A percentile compares a stretch with the other conserved stretches of the same genome.
Evolutionary conservation across 345 rosid genomes (phyloP).

Genomic region (Aquilaria malaccensis): DNA sequence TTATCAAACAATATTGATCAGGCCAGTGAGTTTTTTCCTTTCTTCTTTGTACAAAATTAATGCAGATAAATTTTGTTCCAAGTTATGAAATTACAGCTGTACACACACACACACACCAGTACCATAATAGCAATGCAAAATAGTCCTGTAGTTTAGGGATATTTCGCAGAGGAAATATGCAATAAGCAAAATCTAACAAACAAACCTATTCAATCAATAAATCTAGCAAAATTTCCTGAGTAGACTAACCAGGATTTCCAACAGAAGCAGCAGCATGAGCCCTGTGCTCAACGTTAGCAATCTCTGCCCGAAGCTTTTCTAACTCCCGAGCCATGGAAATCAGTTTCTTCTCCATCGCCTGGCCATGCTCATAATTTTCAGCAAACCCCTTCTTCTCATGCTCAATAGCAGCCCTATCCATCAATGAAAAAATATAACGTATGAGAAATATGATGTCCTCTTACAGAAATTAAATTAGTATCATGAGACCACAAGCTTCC

Average conservation of each 20-base stretch:
- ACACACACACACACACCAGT: background rate
- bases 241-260: constrained; percentile 40
- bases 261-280: constrained; percentile 43
- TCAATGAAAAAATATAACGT: constrained; percentile 5
- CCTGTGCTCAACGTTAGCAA: constrained; percentile 81
- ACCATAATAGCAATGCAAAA: background rate
- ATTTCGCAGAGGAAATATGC: background rate
- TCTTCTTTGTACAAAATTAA: too few relatives aligned
- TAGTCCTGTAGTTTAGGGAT: background rate
- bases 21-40: too few relatives aligned
- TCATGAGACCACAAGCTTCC: background rate
- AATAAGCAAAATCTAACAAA: background rate
- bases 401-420: constrained; percentile 74
- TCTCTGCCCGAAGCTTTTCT: constrained; percentile 94
- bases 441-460: background rate
- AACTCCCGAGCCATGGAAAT: constrained; percentile 88
- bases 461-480: background rate
- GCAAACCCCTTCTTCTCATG: constrained; percentile 97
- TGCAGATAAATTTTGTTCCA: too few relatives aligned
- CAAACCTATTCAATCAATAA: background rate
- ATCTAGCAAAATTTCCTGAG: background rate
- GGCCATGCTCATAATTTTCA: constrained; percentile 89
- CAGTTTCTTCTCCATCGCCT: constrained; percentile 86
- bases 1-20: too few relatives aligned
- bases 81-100: too few relatives aligned